Evolutionary conservation across 495 filamentous ascomycete genomes (phyloP).

Genomic region (Aeminium ludgeri): DNA sequence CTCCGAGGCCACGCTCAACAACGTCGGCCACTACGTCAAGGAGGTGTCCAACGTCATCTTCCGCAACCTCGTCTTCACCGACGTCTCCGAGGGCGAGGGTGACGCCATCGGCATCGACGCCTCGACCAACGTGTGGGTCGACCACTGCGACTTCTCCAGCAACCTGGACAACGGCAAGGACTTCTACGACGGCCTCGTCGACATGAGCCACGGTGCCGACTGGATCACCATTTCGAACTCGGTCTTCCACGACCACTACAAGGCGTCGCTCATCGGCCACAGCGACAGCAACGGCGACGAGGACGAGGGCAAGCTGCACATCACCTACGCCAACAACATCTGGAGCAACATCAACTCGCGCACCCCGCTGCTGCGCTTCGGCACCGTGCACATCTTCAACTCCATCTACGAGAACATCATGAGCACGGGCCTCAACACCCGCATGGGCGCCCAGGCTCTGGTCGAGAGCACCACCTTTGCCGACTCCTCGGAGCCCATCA

Average conservation of each 20-base stretch:
- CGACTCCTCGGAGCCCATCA: too few species aligned
- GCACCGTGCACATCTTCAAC: too few species aligned
- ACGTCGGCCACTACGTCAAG: conserved; percentile 33
- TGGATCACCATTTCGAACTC: conserved; percentile 37
- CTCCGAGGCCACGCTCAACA: conserved; percentile 20
- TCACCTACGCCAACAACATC: too few species aligned
- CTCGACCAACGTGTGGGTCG: conserved; percentile 48
- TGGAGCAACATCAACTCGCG: too few species aligned
- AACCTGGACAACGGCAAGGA: conserved; percentile 30
- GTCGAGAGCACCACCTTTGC: too few species aligned
- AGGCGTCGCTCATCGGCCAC: conserved; percentile 47
- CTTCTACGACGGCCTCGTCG: conserved; percentile 51
- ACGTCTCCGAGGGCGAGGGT: conserved; percentile 40
- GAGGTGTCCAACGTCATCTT: conserved; percentile 42
- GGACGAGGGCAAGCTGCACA: too few species aligned
- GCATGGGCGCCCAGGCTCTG: too few species aligned
- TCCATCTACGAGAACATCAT: too few species aligned
- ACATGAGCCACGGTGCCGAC: conserved; percentile 39
- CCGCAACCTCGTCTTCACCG: conserved; percentile 42
- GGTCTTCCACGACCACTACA: conserved; percentile 47
- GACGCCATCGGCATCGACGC: conserved; percentile 43
- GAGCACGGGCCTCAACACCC: too few species aligned
- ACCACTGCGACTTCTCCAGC: conserved; percentile 49
- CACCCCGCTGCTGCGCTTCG: too few species aligned
- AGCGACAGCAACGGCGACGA: conserved; percentile 33